Evolutionary conservation across 2,329 filamentous ascomycete species (phyloP).

Genomic region (Cladosporium oxysporum): DNA sequence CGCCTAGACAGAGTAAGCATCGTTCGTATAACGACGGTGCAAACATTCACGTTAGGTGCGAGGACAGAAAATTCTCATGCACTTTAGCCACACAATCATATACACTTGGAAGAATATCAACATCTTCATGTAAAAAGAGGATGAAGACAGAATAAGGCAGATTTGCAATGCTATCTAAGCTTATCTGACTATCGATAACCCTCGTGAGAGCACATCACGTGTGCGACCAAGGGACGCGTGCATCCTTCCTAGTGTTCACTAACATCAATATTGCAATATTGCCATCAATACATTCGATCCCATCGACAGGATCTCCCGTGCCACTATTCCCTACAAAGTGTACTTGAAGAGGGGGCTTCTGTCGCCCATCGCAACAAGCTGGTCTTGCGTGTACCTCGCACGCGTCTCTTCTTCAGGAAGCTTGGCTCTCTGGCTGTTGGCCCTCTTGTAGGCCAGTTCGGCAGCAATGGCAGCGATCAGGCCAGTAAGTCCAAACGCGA

Average conservation of each 20-base stretch:
- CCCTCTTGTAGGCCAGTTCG: constrained; percentile 35
- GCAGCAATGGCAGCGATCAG: constrained; percentile 30
- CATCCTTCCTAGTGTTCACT: neutral
- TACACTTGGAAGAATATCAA: neutral
- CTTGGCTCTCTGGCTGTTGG: constrained; percentile 38
- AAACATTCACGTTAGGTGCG: neutral
- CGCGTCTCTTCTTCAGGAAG: constrained; percentile 39
- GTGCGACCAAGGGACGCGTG: neutral
- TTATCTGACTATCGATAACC: neutral
- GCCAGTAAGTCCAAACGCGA: constrained; percentile 32
- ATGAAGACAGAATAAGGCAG: neutral
- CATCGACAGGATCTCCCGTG: neutral
- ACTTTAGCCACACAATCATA: neutral
- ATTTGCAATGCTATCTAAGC: neutral
- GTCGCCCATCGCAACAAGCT: constrained; percentile 43
- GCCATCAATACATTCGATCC: neutral
- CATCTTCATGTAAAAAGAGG: neutral
- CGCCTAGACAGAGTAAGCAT: neutral
- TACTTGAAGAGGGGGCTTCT: constrained; percentile 43
- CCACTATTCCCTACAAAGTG: constrained; percentile 22
- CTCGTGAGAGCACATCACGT: neutral
- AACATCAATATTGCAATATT: neutral
- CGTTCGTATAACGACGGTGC: neutral
- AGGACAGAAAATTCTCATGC: neutral
- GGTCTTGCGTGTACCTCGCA: constrained; percentile 38